Conservation (phyloP, 164 flowering plant species). For the Platanus orientalis region DNA sequence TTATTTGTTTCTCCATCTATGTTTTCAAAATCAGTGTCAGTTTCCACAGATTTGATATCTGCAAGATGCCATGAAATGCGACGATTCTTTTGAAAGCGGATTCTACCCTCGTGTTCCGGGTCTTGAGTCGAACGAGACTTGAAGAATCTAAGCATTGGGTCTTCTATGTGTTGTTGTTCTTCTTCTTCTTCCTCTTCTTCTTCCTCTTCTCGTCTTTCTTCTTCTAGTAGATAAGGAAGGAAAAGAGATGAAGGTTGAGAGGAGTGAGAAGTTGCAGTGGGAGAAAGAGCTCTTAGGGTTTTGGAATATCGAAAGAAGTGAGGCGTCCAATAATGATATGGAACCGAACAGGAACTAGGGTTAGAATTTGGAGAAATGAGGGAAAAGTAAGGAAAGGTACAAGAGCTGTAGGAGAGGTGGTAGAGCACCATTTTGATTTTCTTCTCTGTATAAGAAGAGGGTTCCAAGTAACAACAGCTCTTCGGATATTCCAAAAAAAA, state of each 20-base stretch:
- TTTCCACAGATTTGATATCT: constrained; percentile 8
- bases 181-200: constrained; percentile 18
- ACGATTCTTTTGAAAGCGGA: constrained; percentile 55
- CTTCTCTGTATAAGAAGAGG: no score
- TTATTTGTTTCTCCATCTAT: constrained; percentile 13
- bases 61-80: constrained; percentile 66
- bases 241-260: constrained; percentile 39
- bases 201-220: constrained; percentile 15
- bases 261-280: constrained; percentile 21
- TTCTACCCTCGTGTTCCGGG: constrained; percentile 40
- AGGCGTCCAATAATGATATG: constrained; percentile 3
- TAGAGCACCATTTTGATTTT: constrained; percentile 22
- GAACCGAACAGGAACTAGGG: not conserved
- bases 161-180: constrained; percentile 18
- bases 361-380: constrained; percentile 5
- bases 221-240: constrained; percentile 45
- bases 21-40: constrained; percentile 6
- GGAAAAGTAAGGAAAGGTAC: not conserved
- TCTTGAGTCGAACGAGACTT: constrained; percentile 53
- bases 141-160: constrained; percentile 70
- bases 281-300: constrained; percentile 16
- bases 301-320: constrained; percentile 11
- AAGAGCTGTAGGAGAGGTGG: constrained; percentile 5
- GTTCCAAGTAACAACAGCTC: no score
- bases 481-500: no score